Evolutionary conservation across 441 rosid genomes (phyloP).

Genomic region (Adansonia rubrostipa): DNA sequence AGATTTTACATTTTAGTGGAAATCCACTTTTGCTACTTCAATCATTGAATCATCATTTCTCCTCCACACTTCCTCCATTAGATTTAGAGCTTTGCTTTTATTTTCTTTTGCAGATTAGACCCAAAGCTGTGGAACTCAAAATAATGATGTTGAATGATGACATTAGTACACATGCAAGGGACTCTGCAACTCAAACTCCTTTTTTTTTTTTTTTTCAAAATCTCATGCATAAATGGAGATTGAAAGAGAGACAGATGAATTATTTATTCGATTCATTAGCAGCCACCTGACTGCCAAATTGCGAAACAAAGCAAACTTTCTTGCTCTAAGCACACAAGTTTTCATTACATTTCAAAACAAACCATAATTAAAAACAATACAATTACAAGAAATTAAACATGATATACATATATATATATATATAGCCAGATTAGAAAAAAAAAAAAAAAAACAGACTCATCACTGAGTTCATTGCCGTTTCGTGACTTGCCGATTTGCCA

Average conservation of each 20-base stretch:
- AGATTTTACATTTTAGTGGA: no score
- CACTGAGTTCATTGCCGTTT: slow-evolving; percentile 55
- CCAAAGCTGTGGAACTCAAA: not conserved
- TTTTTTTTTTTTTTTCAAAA: not conserved
- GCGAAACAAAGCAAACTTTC: not conserved
- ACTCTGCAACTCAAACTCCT: not conserved
- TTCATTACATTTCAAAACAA: slow-evolving; percentile 8
- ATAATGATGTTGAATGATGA: not conserved
- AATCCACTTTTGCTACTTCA: no score
- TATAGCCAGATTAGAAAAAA: slow-evolving; percentile 34
- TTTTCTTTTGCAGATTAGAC: not conserved
- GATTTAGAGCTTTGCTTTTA: not conserved
- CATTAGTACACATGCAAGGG: not conserved
- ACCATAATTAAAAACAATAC: slow-evolving; percentile 3
- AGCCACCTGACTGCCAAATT: slow-evolving; percentile 18
- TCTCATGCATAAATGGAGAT: not conserved
- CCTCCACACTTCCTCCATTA: not conserved
- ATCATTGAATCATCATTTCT: not conserved
- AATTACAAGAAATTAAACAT: not conserved
- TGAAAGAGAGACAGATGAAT: slow-evolving; percentile 3
- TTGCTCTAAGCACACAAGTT: not conserved
- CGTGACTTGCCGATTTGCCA: slow-evolving; percentile 87
- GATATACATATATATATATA: not conserved
- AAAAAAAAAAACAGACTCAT: slow-evolving; percentile 25
- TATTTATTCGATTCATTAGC: not conserved